A percentile compares a stretch with the other conserved stretches of the same genome.
phyloP scores from a whole-genome alignment of 2,329 filamentous ascomycete species.

The Botrytis pseudocinerea region DNA sequence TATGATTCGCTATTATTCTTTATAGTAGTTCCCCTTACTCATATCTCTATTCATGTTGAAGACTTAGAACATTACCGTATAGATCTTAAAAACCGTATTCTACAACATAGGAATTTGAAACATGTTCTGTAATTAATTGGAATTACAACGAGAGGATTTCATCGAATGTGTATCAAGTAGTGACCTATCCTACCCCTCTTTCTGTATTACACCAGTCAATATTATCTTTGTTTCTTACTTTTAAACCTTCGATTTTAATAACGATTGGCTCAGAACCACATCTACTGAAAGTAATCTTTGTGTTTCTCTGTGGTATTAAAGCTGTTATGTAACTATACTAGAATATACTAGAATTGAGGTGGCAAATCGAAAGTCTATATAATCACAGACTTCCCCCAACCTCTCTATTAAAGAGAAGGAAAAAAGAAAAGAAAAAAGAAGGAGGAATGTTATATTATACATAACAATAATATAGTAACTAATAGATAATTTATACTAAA shows the following conservation, averaged over 20 bases:
- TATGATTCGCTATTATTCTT: too few species aligned
- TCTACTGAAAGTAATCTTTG: too few species aligned
- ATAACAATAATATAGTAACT: too few species aligned
- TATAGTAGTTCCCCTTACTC: background rate
- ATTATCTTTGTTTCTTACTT: background rate
- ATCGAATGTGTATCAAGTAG: background rate
- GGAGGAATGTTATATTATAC: too few species aligned
- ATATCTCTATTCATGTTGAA: background rate
- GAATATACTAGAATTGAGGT: too few species aligned
- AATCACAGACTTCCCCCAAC: too few species aligned
- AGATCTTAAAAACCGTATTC: background rate
- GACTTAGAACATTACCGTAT: background rate
- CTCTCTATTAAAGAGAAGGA: too few species aligned
- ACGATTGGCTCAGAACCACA: background rate
- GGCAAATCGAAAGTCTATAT: too few species aligned
- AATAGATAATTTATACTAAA: too few species aligned
- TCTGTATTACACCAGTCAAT: background rate
- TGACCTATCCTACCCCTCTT: background rate
- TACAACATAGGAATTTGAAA: background rate
- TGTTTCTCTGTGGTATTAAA: too few species aligned
- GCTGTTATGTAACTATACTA: too few species aligned
- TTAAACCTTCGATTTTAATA: background rate
- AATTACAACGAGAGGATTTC: background rate
- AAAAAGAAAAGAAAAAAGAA: too few species aligned
- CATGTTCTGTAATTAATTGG: background rate